Evolutionary conservation across 495 filamentous ascomycete species (phyloP).

Genomic region (Aspergillus campestris): DNA sequence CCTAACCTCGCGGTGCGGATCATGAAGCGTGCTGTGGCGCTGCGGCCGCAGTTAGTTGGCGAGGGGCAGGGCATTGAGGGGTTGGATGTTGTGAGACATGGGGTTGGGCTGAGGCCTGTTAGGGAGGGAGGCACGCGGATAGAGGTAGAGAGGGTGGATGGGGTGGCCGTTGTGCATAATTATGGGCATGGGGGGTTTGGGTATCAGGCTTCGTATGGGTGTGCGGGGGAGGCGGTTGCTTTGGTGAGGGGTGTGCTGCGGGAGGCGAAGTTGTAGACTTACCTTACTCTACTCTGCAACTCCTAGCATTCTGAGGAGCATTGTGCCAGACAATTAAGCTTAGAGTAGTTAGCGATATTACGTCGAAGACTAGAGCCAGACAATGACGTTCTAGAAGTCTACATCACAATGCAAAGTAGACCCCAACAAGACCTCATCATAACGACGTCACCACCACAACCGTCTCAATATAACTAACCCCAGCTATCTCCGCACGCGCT

Average conservation of each 20-base stretch:
- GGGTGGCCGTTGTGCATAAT: conserved; percentile 79
- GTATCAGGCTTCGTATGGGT: conserved; percentile 84
- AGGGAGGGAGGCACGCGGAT: conserved; percentile 69
- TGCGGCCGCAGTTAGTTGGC: conserved; percentile 63
- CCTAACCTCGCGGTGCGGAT: conserved; percentile 74
- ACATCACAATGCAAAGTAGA: not conserved
- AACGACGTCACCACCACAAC: conserved; percentile 6
- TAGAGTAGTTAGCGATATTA: no score
- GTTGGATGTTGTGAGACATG: conserved; percentile 79
- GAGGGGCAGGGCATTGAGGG: conserved; percentile 69
- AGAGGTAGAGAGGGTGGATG: conserved; percentile 68
- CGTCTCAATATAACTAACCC: not conserved
- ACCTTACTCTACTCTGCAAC: no score
- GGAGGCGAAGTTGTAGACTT: conserved; percentile 29
- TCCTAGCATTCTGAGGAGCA: no score
- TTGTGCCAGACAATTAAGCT: no score
- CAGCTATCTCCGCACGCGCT: not conserved
- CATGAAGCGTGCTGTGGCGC: conserved; percentile 72
- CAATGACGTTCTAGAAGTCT: no score
- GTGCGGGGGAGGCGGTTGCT: conserved; percentile 57
- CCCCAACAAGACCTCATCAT: conserved; percentile 2
- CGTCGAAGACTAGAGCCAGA: no score
- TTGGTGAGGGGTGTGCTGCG: conserved; percentile 58
- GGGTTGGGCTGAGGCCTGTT: conserved; percentile 76
- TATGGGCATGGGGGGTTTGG: conserved; percentile 95